phyloP scores from a whole-genome alignment of 2,329 filamentous ascomycete genomes.

The Epichloe sp. region DNA sequence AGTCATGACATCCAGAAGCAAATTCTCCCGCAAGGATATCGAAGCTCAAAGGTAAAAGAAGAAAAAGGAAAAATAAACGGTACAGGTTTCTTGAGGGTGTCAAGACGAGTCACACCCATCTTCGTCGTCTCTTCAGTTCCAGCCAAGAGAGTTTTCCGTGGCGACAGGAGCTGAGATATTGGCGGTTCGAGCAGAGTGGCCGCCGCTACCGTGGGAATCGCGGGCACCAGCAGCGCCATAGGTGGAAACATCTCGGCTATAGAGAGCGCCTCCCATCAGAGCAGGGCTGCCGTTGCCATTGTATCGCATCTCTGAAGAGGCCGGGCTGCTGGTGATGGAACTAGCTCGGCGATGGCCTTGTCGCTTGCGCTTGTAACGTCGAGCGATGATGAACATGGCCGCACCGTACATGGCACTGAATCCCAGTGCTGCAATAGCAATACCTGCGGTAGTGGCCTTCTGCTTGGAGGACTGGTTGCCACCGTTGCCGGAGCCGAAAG shows the following conservation, averaged over 20 bases:
- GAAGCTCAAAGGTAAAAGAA: slow-evolving; percentile 8
- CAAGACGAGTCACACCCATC: background rate
- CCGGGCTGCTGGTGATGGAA: slow-evolving; percentile 46
- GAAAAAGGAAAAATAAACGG: slow-evolving; percentile 12
- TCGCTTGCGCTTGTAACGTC: slow-evolving; percentile 79
- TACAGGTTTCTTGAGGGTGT: slow-evolving; percentile 7
- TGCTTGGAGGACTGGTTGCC: slow-evolving; percentile 43
- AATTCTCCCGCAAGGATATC: slow-evolving; percentile 21
- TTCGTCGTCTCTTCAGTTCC: slow-evolving; percentile 50
- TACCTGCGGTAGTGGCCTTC: slow-evolving; percentile 50
- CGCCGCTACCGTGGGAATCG: slow-evolving; percentile 55
- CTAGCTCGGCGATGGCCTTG: slow-evolving; percentile 63
- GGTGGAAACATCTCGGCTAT: slow-evolving; percentile 42
- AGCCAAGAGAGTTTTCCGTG: slow-evolving; percentile 87
- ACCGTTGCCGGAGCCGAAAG: slow-evolving; percentile 28
- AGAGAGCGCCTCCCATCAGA: slow-evolving; percentile 57
- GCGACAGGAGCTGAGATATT: slow-evolving; percentile 83
- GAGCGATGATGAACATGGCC: slow-evolving; percentile 87
- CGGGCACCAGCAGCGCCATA: slow-evolving; percentile 37
- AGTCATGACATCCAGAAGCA: slow-evolving; percentile 2
- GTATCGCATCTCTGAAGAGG: slow-evolving; percentile 40
- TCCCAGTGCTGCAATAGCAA: slow-evolving; percentile 64
- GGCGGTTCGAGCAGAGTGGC: slow-evolving; percentile 39
- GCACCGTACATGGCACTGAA: slow-evolving; percentile 81
- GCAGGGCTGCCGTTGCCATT: slow-evolving; percentile 36